Evolutionary conservation across 805 yeast species (phyloP).

Genomic region (Yamadazyma sp.): DNA sequence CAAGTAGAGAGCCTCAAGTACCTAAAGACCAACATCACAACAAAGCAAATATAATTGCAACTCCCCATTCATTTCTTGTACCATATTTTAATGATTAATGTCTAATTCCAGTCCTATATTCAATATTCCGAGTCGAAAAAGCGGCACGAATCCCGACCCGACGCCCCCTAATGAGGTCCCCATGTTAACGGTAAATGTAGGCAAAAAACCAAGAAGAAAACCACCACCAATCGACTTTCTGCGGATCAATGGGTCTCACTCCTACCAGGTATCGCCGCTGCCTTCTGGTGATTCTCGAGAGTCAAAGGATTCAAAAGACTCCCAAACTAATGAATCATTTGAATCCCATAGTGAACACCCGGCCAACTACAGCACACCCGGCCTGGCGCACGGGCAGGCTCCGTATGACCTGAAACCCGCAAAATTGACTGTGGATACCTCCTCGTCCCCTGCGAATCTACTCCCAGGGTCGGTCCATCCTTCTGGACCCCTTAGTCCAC

Average conservation of each 20-base stretch:
- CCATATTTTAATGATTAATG: slow-evolving; percentile 10
- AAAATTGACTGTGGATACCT: neutral
- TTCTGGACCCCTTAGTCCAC: slow-evolving; percentile 10
- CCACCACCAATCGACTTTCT: slow-evolving; percentile 46
- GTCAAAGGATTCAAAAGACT: slow-evolving; percentile 2
- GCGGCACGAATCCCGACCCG: neutral
- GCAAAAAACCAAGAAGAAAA: slow-evolving; percentile 25
- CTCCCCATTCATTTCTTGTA: neutral
- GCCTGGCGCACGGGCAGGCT: no score
- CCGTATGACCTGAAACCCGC: neutral
- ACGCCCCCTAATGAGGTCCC: slow-evolving; percentile 1
- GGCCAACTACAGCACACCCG: neutral
- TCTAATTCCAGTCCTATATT: slow-evolving; percentile 11
- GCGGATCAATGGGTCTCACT: slow-evolving; percentile 29
- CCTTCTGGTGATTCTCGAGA: slow-evolving; percentile 4
- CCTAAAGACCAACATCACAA: no score
- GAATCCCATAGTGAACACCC: neutral
- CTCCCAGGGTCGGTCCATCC: slow-evolving; percentile 9
- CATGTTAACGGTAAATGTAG: neutral
- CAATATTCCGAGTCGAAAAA: slow-evolving; percentile 9
- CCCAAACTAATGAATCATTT: slow-evolving; percentile 1
- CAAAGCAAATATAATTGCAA: no score
- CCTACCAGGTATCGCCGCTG: slow-evolving; percentile 8
- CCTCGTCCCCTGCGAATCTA: neutral
- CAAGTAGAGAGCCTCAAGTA: no score